These are phyloP conservation scores for Caryocar brasiliense DNA, from an alignment of 441 rosid genomes.

Conservation along the genomic window DNA sequence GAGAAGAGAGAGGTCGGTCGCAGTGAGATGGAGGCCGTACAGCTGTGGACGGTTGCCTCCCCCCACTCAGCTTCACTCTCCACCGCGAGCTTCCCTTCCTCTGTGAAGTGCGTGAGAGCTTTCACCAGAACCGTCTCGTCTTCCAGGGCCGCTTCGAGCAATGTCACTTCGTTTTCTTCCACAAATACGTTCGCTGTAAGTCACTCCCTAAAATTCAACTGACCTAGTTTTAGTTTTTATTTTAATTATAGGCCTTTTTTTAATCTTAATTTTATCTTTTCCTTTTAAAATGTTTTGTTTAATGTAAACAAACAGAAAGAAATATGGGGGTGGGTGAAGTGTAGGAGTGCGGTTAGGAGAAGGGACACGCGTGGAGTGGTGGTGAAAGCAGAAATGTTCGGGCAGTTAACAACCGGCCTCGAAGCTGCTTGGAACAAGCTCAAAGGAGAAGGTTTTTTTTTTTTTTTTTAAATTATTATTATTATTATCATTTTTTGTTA, in stretches of 20 bases:
- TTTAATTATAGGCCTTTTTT: no score
- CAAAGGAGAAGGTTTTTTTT: slow-evolving; percentile 75
- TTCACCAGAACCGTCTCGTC: slow-evolving; percentile 19
- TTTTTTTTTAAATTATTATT: background rate
- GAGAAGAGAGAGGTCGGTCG: no score
- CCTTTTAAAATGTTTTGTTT: no score
- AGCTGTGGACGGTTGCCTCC: slow-evolving; percentile 36
- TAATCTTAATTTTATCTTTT: no score
- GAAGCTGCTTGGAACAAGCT: slow-evolving; percentile 97
- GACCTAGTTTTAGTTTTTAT: no score
- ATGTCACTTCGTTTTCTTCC: slow-evolving; percentile 39
- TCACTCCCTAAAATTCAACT: background rate
- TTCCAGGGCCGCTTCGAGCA: slow-evolving; percentile 33
- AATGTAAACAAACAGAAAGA: no score
- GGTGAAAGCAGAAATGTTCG: slow-evolving; percentile 91
- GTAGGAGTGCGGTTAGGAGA: slow-evolving; percentile 34
- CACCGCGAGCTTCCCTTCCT: slow-evolving; percentile 10
- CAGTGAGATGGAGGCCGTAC: slow-evolving; percentile 48
- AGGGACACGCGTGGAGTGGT: slow-evolving; percentile 26
- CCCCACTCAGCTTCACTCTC: slow-evolving; percentile 26
- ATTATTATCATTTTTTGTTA: background rate
- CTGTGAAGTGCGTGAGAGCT: slow-evolving; percentile 15
- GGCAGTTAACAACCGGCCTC: slow-evolving; percentile 79
- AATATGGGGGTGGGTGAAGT: slow-evolving; percentile 59
- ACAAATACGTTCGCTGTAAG: slow-evolving; percentile 49